A percentile compares a stretch with the other conserved stretches of the same genome.
Conservation (phyloP, 805 yeast species). For the Starmerella bombicola region DNA sequence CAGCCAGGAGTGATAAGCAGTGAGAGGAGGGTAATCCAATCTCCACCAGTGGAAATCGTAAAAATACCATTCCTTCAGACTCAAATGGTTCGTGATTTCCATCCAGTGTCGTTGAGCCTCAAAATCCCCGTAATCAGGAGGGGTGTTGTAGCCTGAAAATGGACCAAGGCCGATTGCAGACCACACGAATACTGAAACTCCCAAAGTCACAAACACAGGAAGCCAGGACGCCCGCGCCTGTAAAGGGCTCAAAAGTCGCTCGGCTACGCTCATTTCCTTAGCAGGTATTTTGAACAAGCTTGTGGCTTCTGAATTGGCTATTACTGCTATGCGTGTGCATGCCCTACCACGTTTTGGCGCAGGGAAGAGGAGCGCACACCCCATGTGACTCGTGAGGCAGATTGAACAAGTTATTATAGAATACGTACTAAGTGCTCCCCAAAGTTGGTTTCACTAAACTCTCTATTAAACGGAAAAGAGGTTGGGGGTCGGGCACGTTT, state of each 20-base stretch:
- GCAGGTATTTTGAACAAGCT: no score
- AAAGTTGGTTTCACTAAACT: conserved; percentile 2
- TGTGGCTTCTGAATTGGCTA: no score
- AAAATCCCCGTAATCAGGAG: conserved; percentile 88
- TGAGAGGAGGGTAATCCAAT: conserved; percentile 89
- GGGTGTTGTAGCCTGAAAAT: conserved; percentile 56
- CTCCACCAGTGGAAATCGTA: conserved; percentile 93
- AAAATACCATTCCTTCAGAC: conserved; percentile 71
- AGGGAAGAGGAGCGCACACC: no score
- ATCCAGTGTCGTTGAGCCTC: conserved; percentile 99
- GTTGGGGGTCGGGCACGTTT: not conserved
- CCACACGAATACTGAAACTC: conserved; percentile 59
- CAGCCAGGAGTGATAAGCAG: conserved; percentile 83
- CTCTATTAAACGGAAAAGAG: conserved; percentile 7
- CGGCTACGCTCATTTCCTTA: conserved; percentile 4
- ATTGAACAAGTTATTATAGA: no score
- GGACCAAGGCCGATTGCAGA: conserved; percentile 83
- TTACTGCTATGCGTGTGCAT: not conserved
- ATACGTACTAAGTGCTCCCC: no score
- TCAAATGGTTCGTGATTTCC: conserved; percentile 72
- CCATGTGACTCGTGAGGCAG: no score
- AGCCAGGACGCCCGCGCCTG: conserved; percentile 56
- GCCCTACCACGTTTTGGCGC: no score
- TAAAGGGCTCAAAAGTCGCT: conserved; percentile 11
- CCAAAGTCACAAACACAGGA: conserved; percentile 49